Conservation (phyloP, 2,329 filamentous ascomycete genomes). For the Periconia macrospinosa region DNA sequence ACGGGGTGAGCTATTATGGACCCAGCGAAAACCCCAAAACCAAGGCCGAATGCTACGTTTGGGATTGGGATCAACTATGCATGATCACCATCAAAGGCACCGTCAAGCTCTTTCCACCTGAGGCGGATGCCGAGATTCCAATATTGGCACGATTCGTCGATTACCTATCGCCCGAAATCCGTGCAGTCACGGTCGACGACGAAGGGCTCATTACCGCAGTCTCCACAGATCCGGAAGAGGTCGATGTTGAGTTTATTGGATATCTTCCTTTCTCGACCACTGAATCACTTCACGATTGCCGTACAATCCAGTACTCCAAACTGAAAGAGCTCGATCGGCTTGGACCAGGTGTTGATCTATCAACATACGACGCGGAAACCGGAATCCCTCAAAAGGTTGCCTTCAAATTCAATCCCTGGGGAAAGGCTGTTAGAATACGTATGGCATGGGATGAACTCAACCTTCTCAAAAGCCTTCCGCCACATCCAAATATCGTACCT, state of each 20-base stretch:
- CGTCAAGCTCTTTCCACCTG: slow-evolving; percentile 12
- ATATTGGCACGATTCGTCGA: slow-evolving; percentile 10
- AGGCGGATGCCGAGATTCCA: slow-evolving; percentile 8
- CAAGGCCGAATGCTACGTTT: slow-evolving; percentile 3
- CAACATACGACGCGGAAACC: slow-evolving; percentile 8
- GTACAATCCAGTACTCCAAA: slow-evolving; percentile 11
- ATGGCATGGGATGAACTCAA: no score
- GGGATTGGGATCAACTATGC: slow-evolving; percentile 12
- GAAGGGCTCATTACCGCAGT: slow-evolving; percentile 10
- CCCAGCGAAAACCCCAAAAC: slow-evolving; percentile 1
- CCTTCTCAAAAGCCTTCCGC: no score
- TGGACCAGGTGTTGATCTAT: slow-evolving; percentile 11
- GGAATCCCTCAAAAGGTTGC: no score
- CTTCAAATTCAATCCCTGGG: no score
- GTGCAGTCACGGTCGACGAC: slow-evolving; percentile 10
- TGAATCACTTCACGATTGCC: slow-evolving; percentile 9
- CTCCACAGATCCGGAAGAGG: slow-evolving; percentile 12
- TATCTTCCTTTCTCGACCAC: slow-evolving; percentile 11
- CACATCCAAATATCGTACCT: no score
- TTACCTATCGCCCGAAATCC: slow-evolving; percentile 9
- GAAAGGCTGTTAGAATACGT: no score
- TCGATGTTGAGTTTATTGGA: slow-evolving; percentile 8
- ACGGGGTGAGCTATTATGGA: neutral
- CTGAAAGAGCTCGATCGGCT: slow-evolving; percentile 12
- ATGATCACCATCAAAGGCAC: slow-evolving; percentile 11